A percentile compares a stretch with the other conserved stretches of the same genome.
These are phyloP conservation scores for Trichocladium antarcticum DNA, from an alignment of 495 filamentous ascomycete species.

Conservation along the genomic window DNA sequence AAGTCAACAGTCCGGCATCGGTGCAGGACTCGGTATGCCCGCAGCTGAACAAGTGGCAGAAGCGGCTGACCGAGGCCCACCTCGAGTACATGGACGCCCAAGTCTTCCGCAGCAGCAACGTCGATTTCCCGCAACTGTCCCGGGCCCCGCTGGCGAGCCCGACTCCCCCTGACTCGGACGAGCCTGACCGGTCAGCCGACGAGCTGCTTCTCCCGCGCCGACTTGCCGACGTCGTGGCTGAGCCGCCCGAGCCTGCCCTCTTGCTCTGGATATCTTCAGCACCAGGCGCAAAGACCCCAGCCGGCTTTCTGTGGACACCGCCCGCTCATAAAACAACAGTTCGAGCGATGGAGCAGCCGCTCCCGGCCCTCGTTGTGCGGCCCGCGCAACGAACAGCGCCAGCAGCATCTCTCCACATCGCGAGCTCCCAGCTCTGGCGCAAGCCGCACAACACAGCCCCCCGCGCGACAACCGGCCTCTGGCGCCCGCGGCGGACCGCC, in stretches of 20 bases:
- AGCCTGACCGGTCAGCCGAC: conserved; percentile 26
- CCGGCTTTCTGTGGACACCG: conserved; percentile 11
- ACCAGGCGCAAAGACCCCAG: neutral
- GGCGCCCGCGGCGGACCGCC: conserved; percentile 26
- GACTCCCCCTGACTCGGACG: conserved; percentile 39
- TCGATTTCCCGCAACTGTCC: conserved; percentile 33
- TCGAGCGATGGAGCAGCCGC: conserved; percentile 8
- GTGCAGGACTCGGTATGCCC: conserved; percentile 10
- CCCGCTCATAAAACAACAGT: conserved; percentile 5
- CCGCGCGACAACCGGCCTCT: conserved; percentile 24
- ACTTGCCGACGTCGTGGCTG: conserved; percentile 21
- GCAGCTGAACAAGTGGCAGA: conserved; percentile 23
- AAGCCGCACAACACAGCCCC: conserved; percentile 22
- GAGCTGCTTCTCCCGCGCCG: neutral
- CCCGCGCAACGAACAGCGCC: conserved; percentile 24
- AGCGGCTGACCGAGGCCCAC: conserved; percentile 32
- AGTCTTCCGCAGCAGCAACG: conserved; percentile 26
- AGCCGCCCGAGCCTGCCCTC: conserved; percentile 2
- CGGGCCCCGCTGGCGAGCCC: conserved; percentile 38
- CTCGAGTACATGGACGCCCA: conserved; percentile 34
- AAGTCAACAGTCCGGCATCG: too few relatives aligned
- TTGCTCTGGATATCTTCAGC: conserved; percentile 19
- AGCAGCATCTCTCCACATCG: conserved; percentile 23
- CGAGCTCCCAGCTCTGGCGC: conserved; percentile 33
- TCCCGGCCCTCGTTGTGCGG: conserved; percentile 25